A percentile compares a stretch with the other conserved stretches of the same genome.
Conservation (phyloP, 2,329 filamentous ascomycete genomes). For the Stenocarpella maydis region DNA sequence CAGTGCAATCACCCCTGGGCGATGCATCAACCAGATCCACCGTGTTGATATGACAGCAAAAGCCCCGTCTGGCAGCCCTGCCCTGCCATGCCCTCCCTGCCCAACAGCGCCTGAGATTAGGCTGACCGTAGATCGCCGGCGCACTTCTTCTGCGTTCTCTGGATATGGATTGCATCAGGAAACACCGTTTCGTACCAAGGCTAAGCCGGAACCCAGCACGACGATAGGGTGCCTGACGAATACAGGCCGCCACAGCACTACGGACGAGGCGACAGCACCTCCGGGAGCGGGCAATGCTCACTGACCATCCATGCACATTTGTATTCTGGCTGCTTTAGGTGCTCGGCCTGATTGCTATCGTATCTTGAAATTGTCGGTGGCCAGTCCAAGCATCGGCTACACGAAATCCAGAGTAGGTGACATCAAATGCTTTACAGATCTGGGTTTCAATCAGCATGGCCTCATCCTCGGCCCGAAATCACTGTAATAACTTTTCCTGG, state of each 20-base stretch:
- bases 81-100: too few relatives aligned
- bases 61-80: too few relatives aligned
- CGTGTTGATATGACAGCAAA: neutral
- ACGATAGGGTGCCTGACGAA: neutral
- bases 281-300: neutral
- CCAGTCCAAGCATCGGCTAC: constrained; percentile 2
- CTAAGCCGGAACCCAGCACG: neutral
- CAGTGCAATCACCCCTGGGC: constrained; percentile 10
- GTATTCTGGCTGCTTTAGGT: neutral
- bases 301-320: neutral
- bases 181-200: neutral
- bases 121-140: neutral
- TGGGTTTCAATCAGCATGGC: neutral
- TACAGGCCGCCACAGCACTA: neutral
- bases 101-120: neutral
- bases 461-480: neutral
- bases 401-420: neutral
- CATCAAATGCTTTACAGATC: neutral
- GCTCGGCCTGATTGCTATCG: neutral
- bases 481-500: neutral
- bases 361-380: neutral
- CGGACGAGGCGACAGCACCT: neutral
- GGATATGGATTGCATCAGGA: neutral
- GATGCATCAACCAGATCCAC: constrained; percentile 17
- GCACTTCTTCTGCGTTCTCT: neutral